Base-by-base conservation (phyloP, 257 asterid species). In the Solanum dulcamara region DNA sequence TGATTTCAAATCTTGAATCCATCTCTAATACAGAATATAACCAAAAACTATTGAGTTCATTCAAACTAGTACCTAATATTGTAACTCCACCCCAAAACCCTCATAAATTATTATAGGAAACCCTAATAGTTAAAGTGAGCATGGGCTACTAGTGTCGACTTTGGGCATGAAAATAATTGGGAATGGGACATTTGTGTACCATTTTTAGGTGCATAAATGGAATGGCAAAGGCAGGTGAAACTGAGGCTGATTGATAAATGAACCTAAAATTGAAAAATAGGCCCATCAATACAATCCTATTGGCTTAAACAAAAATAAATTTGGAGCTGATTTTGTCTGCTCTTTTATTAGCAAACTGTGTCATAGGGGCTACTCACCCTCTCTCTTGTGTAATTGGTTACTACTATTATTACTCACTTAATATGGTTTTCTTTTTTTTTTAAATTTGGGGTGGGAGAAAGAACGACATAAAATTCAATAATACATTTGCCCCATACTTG, bases 401-500 rank as follows among this genome's bases (percentile, higher is more conserved):
- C 37, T 70, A 70, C 17, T 75, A 75, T 44, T 75, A 44, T 42
- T 75, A 74, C 20, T 74, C 38, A 75, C 59, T 44, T 44, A 74
- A 24, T 24, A 42, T 74, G 8, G 33, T 7, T 32, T 7, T 67
- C 2, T 17, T 32, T 64, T 59, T 11, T 5, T 26, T 30, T 62
- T 6, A 2, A 14, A 17, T 8, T 55, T 28, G 74, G 18, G 4
- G 7, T 15, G 74, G n/a, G 6, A n/a, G 42, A 13, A 6, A 0
- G 75, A 44, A 3, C 2, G 6, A 7, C 42, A 46, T 26, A 46
- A 46, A 44, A 77, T 77, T 77, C 83, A 77, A 44, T 46, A 46
- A 77, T 28, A 77, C 42, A 77, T 14, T 28, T 26, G 83, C 82
- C 83, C 81, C 83, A 77, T 77, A 77, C 82, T 77, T 77, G 83